phyloP scores from a whole-genome alignment of 306 rosid species.

The Begonia fuchsioides region DNA sequence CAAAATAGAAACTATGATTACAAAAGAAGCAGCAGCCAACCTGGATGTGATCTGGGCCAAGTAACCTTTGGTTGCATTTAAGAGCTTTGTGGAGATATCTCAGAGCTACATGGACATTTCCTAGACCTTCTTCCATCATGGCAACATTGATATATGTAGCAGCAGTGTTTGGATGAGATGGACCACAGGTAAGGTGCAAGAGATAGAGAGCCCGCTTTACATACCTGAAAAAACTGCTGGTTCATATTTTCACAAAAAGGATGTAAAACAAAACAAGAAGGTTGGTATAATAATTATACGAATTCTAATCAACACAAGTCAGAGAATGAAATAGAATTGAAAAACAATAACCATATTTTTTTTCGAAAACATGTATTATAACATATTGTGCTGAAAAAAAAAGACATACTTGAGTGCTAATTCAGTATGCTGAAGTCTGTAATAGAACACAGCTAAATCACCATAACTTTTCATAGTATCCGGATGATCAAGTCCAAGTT shows the following conservation, averaged over 20 bases:
- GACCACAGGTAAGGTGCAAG: slow-evolving; percentile 91
- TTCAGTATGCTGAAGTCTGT: slow-evolving; percentile 97
- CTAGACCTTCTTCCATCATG: slow-evolving; percentile 99
- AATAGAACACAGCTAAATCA: slow-evolving; percentile 97
- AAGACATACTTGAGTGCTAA: slow-evolving; percentile 84
- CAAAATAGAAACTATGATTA: too few relatives aligned
- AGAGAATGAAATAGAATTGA: too few relatives aligned
- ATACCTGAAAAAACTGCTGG: slow-evolving; percentile 42
- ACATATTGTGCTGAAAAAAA: neutral
- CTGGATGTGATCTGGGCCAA: slow-evolving; percentile 97
- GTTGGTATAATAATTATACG: too few relatives aligned
- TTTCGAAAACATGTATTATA: too few relatives aligned
- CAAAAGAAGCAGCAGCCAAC: slow-evolving; percentile 11
- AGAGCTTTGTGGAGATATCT: slow-evolving; percentile 98
- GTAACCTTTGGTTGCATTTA: slow-evolving; percentile 87
- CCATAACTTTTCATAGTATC: slow-evolving; percentile 99
- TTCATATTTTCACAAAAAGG: slow-evolving; percentile 2
- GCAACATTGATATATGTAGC: slow-evolving; percentile 99
- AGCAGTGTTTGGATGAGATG: slow-evolving; percentile 98
- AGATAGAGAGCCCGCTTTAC: slow-evolving; percentile 97
- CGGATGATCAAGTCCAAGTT: slow-evolving; percentile 95
- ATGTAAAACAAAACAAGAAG: neutral
- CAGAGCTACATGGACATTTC: slow-evolving; percentile 92
- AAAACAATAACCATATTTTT: too few relatives aligned
- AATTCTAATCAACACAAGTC: too few relatives aligned